Conservation (phyloP, 768 basidiomycete species). For the Auriscalpium microsporum region DNA sequence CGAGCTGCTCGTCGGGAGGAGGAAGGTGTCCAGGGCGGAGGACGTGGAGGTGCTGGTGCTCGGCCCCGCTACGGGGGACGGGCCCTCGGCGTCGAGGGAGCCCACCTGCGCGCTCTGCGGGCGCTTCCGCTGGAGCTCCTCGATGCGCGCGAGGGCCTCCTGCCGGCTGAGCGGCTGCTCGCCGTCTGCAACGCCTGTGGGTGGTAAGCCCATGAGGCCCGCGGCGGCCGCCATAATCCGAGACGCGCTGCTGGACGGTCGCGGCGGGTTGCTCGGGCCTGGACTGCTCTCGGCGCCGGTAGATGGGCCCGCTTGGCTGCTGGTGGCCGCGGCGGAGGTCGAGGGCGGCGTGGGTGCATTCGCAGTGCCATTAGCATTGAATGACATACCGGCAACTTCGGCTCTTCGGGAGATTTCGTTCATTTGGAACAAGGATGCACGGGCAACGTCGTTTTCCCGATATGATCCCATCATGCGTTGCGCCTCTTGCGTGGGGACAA, state of each 20-base stretch:
- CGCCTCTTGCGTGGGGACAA: constrained; percentile 49
- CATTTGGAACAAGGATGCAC: constrained; percentile 67
- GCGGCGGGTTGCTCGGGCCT: constrained; percentile 7
- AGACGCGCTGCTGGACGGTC: constrained; percentile 19
- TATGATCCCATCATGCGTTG: constrained; percentile 43
- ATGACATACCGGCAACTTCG: constrained; percentile 34
- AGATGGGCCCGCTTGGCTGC: constrained; percentile 1
- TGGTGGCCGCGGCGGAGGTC: constrained; percentile 13
- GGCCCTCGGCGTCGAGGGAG: background rate
- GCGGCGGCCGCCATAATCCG: constrained; percentile 24
- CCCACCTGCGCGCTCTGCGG: constrained; percentile 3
- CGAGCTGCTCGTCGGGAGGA: background rate
- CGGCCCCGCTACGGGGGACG: constrained; percentile 10
- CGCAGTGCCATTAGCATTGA: constrained; percentile 11
- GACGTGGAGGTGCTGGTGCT: constrained; percentile 5
- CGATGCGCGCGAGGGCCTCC: constrained; percentile 45
- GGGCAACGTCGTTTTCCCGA: constrained; percentile 50
- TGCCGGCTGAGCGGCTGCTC: constrained; percentile 27
- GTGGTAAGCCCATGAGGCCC: constrained; percentile 18
- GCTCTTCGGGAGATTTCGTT: constrained; percentile 68
- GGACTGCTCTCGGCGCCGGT: background rate
- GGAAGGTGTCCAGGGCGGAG: constrained; percentile 5
- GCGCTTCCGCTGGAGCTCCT: constrained; percentile 35
- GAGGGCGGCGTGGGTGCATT: constrained; percentile 1
- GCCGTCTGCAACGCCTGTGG: constrained; percentile 14